Evolutionary conservation across 495 filamentous ascomycete genomes (phyloP).

Genomic region (Annulohypoxylon stygium): DNA sequence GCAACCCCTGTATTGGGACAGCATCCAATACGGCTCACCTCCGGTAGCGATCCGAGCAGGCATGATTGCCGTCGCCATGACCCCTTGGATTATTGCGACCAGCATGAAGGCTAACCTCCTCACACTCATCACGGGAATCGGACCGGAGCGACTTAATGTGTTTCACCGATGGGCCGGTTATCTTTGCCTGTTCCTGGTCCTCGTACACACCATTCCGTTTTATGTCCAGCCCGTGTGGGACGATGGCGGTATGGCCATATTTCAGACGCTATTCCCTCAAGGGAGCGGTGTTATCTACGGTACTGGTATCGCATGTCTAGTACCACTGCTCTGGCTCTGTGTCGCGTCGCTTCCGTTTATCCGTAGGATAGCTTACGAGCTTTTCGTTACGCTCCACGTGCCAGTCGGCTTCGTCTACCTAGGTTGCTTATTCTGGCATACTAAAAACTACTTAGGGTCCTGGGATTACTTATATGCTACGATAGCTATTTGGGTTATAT

Average conservation of each 20-base stretch:
- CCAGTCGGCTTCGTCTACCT: constrained; percentile 85
- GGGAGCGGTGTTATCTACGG: constrained; percentile 81
- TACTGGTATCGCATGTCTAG: constrained; percentile 87
- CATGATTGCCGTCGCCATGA: constrained; percentile 94
- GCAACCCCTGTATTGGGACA: constrained; percentile 86
- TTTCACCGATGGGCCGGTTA: constrained; percentile 95
- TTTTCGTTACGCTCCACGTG: constrained; percentile 85
- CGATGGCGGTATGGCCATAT: constrained; percentile 74
- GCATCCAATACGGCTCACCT: constrained; percentile 86
- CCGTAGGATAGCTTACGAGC: constrained; percentile 75
- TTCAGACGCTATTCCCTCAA: constrained; percentile 71
- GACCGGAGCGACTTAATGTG: constrained; percentile 91
- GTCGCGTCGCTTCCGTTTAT: constrained; percentile 82
- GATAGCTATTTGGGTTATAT: constrained; percentile 79
- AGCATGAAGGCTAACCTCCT: constrained; percentile 94
- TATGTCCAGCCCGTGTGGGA: constrained; percentile 90
- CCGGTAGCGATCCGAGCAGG: constrained; percentile 90
- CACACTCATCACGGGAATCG: constrained; percentile 86
- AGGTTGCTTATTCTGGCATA: constrained; percentile 95
- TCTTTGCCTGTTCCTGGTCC: constrained; percentile 81
- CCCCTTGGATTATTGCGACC: constrained; percentile 91
- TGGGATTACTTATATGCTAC: constrained; percentile 93
- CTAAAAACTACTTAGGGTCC: constrained; percentile 88
- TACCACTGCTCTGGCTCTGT: constrained; percentile 83
- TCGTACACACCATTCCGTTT: constrained; percentile 89